Evolutionary conservation across 495 filamentous ascomycete genomes (phyloP).

Genomic region (Penicillium cataractarum): DNA sequence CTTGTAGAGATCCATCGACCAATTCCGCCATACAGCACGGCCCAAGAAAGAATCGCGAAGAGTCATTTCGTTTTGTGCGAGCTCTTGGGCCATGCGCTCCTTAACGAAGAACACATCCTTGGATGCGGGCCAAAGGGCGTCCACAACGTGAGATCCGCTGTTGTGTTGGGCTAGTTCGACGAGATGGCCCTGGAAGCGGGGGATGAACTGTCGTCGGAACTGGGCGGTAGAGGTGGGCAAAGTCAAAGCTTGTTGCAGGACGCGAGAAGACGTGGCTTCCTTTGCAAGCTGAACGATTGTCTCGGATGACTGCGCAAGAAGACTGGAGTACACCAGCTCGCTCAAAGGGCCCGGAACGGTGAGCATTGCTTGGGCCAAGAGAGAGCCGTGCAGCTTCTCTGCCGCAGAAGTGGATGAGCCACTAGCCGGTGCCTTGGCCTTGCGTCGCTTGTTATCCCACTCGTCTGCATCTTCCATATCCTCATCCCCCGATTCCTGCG

Average conservation of each 20-base stretch:
- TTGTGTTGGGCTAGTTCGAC: slow-evolving; percentile 68
- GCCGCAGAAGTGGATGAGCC: slow-evolving; percentile 34
- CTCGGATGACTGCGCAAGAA: slow-evolving; percentile 49
- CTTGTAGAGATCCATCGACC: slow-evolving; percentile 88
- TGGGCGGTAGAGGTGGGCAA: slow-evolving; percentile 57
- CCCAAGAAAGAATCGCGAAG: slow-evolving; percentile 77
- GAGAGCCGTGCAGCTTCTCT: slow-evolving; percentile 63
- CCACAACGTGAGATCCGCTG: slow-evolving; percentile 77
- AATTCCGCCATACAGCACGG: slow-evolving; percentile 85
- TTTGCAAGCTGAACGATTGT: slow-evolving; percentile 54
- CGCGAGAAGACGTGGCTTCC: slow-evolving; percentile 65
- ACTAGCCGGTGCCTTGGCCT: slow-evolving; percentile 19
- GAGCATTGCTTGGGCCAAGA: slow-evolving; percentile 69
- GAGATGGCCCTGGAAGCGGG: slow-evolving; percentile 60
- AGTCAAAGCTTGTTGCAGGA: slow-evolving; percentile 71
- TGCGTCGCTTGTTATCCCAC: slow-evolving; percentile 36
- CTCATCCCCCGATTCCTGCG: slow-evolving; percentile 22
- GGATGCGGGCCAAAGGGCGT: slow-evolving; percentile 72
- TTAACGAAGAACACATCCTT: slow-evolving; percentile 66
- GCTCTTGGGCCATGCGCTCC: slow-evolving; percentile 67
- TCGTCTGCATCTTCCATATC: slow-evolving; percentile 39
- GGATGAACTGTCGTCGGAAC: slow-evolving; percentile 64
- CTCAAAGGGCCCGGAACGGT: slow-evolving; percentile 58
- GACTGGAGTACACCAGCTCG: slow-evolving; percentile 58
- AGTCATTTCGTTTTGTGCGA: slow-evolving; percentile 60